These are phyloP conservation scores for Stagonosporopsis tanaceti DNA, from an alignment of 2,329 filamentous ascomycete genomes.

Conservation along the genomic window DNA sequence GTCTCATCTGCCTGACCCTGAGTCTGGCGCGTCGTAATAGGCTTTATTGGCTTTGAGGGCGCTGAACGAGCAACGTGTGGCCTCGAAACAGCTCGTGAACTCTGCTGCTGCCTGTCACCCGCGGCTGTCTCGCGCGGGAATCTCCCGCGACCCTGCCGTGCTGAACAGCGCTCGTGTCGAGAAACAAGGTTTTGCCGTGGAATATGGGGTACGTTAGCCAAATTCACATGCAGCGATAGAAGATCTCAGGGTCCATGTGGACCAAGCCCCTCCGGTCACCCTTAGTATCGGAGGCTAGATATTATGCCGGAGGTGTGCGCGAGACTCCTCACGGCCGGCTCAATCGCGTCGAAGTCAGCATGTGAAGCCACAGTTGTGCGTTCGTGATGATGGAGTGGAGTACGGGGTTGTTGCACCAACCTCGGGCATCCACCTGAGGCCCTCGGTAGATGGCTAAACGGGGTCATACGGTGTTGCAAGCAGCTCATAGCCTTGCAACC, in stretches of 20 bases:
- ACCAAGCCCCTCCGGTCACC: constrained; percentile 22
- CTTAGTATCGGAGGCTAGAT: constrained; percentile 24
- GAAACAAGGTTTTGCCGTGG: constrained; percentile 29
- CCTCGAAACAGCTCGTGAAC: constrained; percentile 35
- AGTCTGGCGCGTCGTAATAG: constrained; percentile 5
- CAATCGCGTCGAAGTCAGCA: constrained; percentile 2
- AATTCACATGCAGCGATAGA: constrained; percentile 32
- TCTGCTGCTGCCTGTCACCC: constrained; percentile 11
- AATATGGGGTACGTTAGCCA: constrained; percentile 48
- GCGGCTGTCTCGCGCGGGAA: constrained; percentile 7
- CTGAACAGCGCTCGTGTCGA: constrained; percentile 18
- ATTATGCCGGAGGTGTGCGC: constrained; percentile 23
- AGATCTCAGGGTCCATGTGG: constrained; percentile 40
- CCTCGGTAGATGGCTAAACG: constrained; percentile 6
- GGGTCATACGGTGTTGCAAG: constrained; percentile 12
- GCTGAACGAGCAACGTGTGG: constrained; percentile 13
- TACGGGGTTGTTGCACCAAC: not conserved
- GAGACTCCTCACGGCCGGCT: constrained; percentile 22
- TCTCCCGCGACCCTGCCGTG: constrained; percentile 15
- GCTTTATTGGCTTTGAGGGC: constrained; percentile 2
- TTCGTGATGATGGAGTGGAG: constrained; percentile 3
- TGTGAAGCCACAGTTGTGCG: constrained; percentile 13
- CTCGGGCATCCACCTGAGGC: constrained; percentile 5
- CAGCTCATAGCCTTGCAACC: constrained; percentile 13
- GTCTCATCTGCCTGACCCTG: constrained; percentile 18